Percentiles rank a stretch among this genome's conserved stretches.
Conservation (phyloP, 2,329 filamentous ascomycete genomes). For the Fonsecaea pugnacius region DNA sequence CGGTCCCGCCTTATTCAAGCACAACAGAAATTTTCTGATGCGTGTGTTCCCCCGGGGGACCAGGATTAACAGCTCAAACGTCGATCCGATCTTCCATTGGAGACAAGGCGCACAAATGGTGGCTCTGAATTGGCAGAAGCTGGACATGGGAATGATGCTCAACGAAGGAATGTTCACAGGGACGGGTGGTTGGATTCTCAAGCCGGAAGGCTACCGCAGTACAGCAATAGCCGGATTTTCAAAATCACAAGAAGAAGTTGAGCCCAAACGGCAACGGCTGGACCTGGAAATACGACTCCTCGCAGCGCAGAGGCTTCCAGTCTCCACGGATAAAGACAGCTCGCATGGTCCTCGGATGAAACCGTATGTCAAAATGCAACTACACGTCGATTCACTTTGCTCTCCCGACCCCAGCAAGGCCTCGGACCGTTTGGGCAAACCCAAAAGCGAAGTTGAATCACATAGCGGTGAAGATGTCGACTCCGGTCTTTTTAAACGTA, state of each 20-base stretch:
- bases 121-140: slow-evolving; percentile 90
- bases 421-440: slow-evolving; percentile 57
- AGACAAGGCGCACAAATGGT: slow-evolving; percentile 87
- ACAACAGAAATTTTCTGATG: slow-evolving; percentile 83
- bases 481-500: slow-evolving; percentile 59
- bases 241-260: slow-evolving; percentile 42
- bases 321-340: slow-evolving; percentile 58
- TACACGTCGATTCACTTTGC: slow-evolving; percentile 74
- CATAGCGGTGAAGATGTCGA: slow-evolving; percentile 51
- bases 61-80: slow-evolving; percentile 80
- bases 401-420: slow-evolving; percentile 46
- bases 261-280: slow-evolving; percentile 60
- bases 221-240: neutral
- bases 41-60: slow-evolving; percentile 84
- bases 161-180: slow-evolving; percentile 90
- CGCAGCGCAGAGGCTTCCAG: slow-evolving; percentile 75
- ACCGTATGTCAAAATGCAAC: slow-evolving; percentile 76
- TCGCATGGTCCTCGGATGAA: slow-evolving; percentile 59
- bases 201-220: slow-evolving; percentile 74
- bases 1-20: slow-evolving; percentile 69
- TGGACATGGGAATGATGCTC: slow-evolving; percentile 93
- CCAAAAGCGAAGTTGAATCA: slow-evolving; percentile 44
- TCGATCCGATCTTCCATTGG: slow-evolving; percentile 86
- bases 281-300: slow-evolving; percentile 73
- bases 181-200: slow-evolving; percentile 81